These are phyloP conservation scores for Cytospora schulzeri DNA, from an alignment of 2,329 filamentous ascomycete species.

Conservation along the genomic window DNA sequence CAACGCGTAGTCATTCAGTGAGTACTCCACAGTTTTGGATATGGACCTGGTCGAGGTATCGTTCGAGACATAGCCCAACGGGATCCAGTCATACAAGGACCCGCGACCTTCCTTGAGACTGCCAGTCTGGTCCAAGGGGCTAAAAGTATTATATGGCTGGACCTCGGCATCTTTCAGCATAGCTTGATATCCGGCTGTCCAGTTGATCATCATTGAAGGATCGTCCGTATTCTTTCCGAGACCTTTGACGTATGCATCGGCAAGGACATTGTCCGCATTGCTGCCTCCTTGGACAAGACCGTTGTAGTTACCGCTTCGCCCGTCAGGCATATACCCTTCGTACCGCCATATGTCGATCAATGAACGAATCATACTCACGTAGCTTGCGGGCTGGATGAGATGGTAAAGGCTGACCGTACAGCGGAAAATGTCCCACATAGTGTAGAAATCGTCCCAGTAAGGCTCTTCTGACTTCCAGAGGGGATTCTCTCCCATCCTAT, in stretches of 20 bases:
- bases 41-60: slow-evolving; percentile 52
- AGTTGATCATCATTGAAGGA: slow-evolving; percentile 56
- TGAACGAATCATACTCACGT: slow-evolving; percentile 68
- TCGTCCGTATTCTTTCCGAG: slow-evolving; percentile 58
- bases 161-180: slow-evolving; percentile 73
- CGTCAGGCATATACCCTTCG: slow-evolving; percentile 70
- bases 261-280: slow-evolving; percentile 70
- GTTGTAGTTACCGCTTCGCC: slow-evolving; percentile 67
- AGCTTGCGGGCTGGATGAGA: slow-evolving; percentile 64
- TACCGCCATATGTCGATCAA: slow-evolving; percentile 69
- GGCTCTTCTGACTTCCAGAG: slow-evolving; percentile 67
- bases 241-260: slow-evolving; percentile 69
- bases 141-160: slow-evolving; percentile 69
- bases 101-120: slow-evolving; percentile 67
- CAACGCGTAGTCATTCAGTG: slow-evolving; percentile 60
- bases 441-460: slow-evolving; percentile 78
- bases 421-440: slow-evolving; percentile 72
- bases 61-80: slow-evolving; percentile 58
- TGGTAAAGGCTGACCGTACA: slow-evolving; percentile 72
- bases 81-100: slow-evolving; percentile 61
- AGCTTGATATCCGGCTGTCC: slow-evolving; percentile 69
- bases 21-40: slow-evolving; percentile 59
- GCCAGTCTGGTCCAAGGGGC: slow-evolving; percentile 53
- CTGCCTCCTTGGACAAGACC: slow-evolving; percentile 75
- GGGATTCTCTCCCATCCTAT: slow-evolving; percentile 69